Base-by-base conservation (phyloP, 495 filamentous ascomycete species). In the Apodospora peruviana region DNA sequence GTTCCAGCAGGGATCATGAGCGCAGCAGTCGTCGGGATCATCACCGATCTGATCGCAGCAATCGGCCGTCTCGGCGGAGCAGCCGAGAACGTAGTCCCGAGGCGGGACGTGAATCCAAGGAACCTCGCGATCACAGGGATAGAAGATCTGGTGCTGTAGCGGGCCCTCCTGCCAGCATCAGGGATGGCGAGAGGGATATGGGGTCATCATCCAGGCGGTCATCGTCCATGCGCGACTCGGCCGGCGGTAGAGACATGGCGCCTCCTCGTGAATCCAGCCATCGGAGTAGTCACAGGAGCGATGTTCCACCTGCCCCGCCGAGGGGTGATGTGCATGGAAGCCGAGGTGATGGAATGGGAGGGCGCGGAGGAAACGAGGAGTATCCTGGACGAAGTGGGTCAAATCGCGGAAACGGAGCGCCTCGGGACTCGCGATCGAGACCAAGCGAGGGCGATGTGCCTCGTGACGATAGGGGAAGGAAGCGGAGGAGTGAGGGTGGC, bases 11-110 rank as follows among this genome's bases (percentile, higher is more conserved):
- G 19, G 72, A 75, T 19, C 66, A 74, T 38, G 73, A 77, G 5
- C 66, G 73, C 21, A 61, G 66, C 45, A 63, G 73, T 22, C 66
- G 72, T 22, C 69, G 73, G 5, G 69, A 74, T 16, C 64, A 67
- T 37, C 47, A 54, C 40, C 66, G 71, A 9, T 58, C 61, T 3
- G 72, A 75, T 5, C 62, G 73, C 29, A 60, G 70, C 38, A 54
- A 61, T 16, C 61, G 72, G 16, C 42, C 58, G 10, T 72, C 71
- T 3, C 62, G 70, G 9, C 63, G 72, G 19, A 73, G 47, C 48
- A 77, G 71, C 48, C 64, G 68, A 17, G 70, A 74, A 42, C 67
- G 69, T 16, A 72, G 61, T 43, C 23, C 54, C 5, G 64, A 69
- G 5, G 59, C 63, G 43, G 68, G 70, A 1, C 60, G 66, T 32